These are phyloP conservation scores for Grigorovia humatica DNA, from an alignment of 805 yeast species.

Conservation along the genomic window DNA sequence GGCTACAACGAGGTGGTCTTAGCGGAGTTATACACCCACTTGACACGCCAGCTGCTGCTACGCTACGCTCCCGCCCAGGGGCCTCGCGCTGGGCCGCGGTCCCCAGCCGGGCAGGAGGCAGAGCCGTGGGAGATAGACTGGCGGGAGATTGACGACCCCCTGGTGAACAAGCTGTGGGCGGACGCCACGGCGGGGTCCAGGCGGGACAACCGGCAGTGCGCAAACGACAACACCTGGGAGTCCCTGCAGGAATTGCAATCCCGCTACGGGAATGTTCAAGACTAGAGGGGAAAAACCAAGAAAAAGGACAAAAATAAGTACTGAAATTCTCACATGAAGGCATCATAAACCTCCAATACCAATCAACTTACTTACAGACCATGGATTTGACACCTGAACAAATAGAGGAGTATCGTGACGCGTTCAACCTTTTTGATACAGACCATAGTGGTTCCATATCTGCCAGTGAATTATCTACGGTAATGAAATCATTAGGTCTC, in stretches of 20 bases:
- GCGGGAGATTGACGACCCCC: not conserved
- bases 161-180: not conserved
- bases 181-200: not conserved
- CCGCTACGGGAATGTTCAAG: too few relatives aligned
- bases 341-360: too few relatives aligned
- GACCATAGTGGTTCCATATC: constrained; percentile 95
- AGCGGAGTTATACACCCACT: constrained; percentile 46
- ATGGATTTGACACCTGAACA: constrained; percentile 74
- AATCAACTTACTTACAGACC: not conserved
- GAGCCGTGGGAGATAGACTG: not conserved
- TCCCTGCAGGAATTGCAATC: not conserved
- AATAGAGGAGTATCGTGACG: constrained; percentile 92
- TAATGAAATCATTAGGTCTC: constrained; percentile 96
- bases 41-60: constrained; percentile 20
- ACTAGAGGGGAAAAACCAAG: too few relatives aligned
- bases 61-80: not conserved
- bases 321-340: not conserved
- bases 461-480: constrained; percentile 88
- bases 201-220: not conserved
- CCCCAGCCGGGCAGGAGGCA: not conserved
- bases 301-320: not conserved
- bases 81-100: not conserved
- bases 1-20: constrained; percentile 57
- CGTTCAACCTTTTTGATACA: constrained; percentile 90
- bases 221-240: not conserved